Evolutionary conservation across 2,329 filamentous ascomycete genomes (phyloP).

Genomic region (Raffaelea ambrosiae): DNA sequence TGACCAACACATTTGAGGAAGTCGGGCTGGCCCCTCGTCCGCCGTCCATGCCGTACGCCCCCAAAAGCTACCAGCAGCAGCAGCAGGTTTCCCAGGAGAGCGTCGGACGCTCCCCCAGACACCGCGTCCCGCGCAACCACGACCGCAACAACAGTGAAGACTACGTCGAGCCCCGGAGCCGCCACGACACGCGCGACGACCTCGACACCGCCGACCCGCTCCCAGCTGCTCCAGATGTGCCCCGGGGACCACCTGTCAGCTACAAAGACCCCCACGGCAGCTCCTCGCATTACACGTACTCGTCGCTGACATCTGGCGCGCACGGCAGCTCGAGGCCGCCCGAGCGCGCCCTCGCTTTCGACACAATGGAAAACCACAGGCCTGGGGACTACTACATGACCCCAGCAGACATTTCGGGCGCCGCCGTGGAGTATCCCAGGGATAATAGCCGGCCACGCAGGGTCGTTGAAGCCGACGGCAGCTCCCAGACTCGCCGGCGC

Average conservation of each 20-base stretch:
- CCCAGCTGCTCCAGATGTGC: conserved; percentile 52
- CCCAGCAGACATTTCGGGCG: background rate
- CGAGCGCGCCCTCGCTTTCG: conserved; percentile 10
- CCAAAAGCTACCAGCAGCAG: conserved; percentile 27
- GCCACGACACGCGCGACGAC: background rate
- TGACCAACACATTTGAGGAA: conserved; percentile 38
- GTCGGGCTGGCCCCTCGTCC: conserved; percentile 51
- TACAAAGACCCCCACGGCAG: conserved; percentile 38
- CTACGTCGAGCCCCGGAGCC: background rate
- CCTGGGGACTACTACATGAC: conserved; percentile 25
- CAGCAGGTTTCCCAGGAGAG: conserved; percentile 4
- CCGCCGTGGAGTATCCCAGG: background rate
- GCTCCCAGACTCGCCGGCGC: conserved; percentile 14
- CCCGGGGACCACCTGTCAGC: conserved; percentile 48
- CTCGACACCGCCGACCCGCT: conserved; percentile 20
- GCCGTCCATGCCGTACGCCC: conserved; percentile 44
- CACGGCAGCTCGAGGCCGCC: conserved; percentile 6
- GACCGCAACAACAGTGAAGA: conserved; percentile 25
- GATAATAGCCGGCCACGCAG: conserved; percentile 5
- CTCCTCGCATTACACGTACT: conserved; percentile 15
- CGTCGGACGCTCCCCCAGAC: conserved; percentile 20
- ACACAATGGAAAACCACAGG: conserved; percentile 9
- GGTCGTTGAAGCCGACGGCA: conserved; percentile 17
- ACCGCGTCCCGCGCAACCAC: conserved; percentile 32
- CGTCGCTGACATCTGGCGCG: conserved; percentile 2